Percentiles rank a stretch among this genome's conserved stretches.
These are phyloP conservation scores for Debaryomycetaceae sp. DNA, from an alignment of 1,139 yeast species.

Conservation along the genomic window DNA sequence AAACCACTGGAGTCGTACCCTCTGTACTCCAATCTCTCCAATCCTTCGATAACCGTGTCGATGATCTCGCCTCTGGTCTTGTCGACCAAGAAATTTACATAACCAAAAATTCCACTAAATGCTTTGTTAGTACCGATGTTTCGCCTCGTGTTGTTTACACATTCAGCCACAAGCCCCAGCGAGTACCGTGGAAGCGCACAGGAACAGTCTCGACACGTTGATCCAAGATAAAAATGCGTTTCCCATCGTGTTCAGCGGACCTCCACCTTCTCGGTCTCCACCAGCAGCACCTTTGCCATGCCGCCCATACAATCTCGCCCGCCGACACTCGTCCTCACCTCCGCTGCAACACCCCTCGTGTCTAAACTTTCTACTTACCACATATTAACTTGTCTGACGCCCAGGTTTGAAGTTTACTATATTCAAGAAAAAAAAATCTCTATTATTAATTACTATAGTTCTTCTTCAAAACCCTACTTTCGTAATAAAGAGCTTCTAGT, in stretches of 20 bases:
- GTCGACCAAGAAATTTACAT: slow-evolving; percentile 92
- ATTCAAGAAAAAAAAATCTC: not conserved
- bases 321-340: too few relatives aligned
- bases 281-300: not conserved
- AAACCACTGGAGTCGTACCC: slow-evolving; percentile 98
- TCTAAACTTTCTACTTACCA: not conserved
- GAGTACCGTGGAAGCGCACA: too few relatives aligned
- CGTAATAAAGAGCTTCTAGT: not conserved
- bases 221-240: not conserved
- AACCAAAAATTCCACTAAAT: slow-evolving; percentile 92
- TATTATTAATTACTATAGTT: not conserved
- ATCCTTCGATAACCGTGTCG: slow-evolving; percentile 85
- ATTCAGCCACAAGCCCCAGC: too few relatives aligned
- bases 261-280: not conserved
- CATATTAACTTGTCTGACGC: not conserved
- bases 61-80: slow-evolving; percentile 89
- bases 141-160: not conserved
- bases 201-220: too few relatives aligned
- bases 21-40: slow-evolving; percentile 91
- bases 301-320: too few relatives aligned
- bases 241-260: not conserved
- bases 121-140: slow-evolving; percentile 15
- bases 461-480: not conserved
- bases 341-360: too few relatives aligned
- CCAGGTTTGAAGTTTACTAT: not conserved